A percentile compares a stretch with the other conserved stretches of the same genome.
These are phyloP conservation scores for Tuber borchii DNA, from an alignment of 495 filamentous ascomycete genomes.

Conservation along the genomic window DNA sequence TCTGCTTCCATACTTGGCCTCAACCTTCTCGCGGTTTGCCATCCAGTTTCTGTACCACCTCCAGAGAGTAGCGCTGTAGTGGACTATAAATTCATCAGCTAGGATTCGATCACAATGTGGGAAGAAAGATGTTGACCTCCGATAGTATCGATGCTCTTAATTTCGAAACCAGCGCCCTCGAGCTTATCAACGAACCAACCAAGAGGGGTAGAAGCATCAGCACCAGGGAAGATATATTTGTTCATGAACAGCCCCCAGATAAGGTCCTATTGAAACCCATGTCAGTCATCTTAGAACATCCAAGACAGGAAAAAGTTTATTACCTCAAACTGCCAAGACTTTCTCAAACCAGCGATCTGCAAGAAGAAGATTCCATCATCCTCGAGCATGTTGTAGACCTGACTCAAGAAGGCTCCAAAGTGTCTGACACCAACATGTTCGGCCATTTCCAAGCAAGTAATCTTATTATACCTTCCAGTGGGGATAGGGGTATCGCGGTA, in stretches of 20 bases:
- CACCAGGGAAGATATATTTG: slow-evolving; percentile 85
- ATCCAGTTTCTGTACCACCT: slow-evolving; percentile 99
- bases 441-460: slow-evolving; percentile 83
- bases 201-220: slow-evolving; percentile 75
- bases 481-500: slow-evolving; percentile 74
- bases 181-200: slow-evolving; percentile 62
- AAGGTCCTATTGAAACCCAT: slow-evolving; percentile 13
- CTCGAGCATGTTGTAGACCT: slow-evolving; percentile 77
- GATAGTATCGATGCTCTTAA: slow-evolving; percentile 51
- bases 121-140: slow-evolving; percentile 14
- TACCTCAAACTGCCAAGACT: slow-evolving; percentile 84
- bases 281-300: not conserved
- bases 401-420: slow-evolving; percentile 60
- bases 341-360: slow-evolving; percentile 74
- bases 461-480: slow-evolving; percentile 68
- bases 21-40: slow-evolving; percentile 87
- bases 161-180: slow-evolving; percentile 70
- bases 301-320: slow-evolving; percentile 55
- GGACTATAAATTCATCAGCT: slow-evolving; percentile 84
- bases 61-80: slow-evolving; percentile 97
- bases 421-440: slow-evolving; percentile 82
- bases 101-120: slow-evolving; percentile 7
- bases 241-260: slow-evolving; percentile 73
- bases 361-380: slow-evolving; percentile 80
- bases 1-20: slow-evolving; percentile 87